phyloP scores from a whole-genome alignment of 352 stramenopile species.

The Globisporangium okanoganense region DNA sequence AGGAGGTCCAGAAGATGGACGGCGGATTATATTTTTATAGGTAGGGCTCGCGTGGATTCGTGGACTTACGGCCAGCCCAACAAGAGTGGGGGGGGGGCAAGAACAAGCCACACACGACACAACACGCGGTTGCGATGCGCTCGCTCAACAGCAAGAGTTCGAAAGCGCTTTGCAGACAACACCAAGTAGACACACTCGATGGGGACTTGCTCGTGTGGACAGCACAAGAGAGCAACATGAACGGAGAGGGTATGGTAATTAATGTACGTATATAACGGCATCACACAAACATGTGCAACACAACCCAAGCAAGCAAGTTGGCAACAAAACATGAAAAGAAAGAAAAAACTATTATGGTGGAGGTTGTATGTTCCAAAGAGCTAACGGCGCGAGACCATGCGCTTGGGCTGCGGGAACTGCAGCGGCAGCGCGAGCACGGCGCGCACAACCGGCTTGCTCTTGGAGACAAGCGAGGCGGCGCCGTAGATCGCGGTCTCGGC shows the following conservation, averaged over 20 bases:
- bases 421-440: constrained; percentile 74
- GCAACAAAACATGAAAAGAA: background rate
- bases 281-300: background rate
- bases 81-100: background rate
- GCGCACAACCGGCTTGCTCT: constrained; percentile 67
- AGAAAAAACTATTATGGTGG: background rate
- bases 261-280: background rate
- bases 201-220: background rate
- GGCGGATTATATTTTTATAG: constrained; percentile 7
- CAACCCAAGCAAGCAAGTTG: background rate
- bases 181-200: background rate
- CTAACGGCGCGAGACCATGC: constrained; percentile 34
- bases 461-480: constrained; percentile 33
- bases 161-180: background rate
- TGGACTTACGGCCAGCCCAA: background rate
- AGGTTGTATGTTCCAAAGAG: background rate
- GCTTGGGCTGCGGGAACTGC: constrained; percentile 70
- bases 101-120: background rate
- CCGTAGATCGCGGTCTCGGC: constrained; percentile 55
- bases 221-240: background rate
- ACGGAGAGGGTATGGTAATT: background rate
- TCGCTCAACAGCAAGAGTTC: background rate
- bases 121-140: background rate
- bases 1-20: no score
- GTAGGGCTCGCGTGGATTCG: background rate